A percentile compares a stretch with the other conserved stretches of the same genome.
These are phyloP conservation scores for Abelmoschus esculentus DNA, from an alignment of 345 rosid species.

Conservation along the genomic window DNA sequence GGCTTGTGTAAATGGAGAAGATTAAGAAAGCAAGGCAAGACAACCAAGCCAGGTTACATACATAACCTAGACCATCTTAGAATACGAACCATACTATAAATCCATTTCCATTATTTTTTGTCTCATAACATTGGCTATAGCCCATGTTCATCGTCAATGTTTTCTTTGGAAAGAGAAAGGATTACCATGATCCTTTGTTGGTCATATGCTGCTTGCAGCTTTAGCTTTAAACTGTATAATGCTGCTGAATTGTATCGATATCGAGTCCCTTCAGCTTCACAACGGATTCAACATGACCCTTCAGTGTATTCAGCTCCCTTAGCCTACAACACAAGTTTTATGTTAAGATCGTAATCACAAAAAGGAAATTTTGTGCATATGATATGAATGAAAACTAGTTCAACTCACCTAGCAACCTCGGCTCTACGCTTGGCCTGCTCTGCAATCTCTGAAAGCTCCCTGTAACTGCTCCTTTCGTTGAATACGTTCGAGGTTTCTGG, in stretches of 20 bases:
- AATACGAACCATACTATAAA: background rate
- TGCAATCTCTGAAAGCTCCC: slow-evolving; percentile 90
- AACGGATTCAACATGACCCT: slow-evolving; percentile 82
- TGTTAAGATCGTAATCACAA: background rate
- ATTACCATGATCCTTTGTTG: background rate
- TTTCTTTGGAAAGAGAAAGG: background rate
- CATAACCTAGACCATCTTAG: background rate
- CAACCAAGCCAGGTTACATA: background rate
- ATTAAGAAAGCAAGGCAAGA: background rate
- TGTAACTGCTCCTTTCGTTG: slow-evolving; percentile 55
- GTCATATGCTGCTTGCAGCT: background rate
- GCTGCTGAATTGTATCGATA: slow-evolving; percentile 74
- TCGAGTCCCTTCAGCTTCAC: slow-evolving; percentile 85
- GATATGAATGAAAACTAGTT: background rate
- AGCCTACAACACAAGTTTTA: slow-evolving; percentile 31
- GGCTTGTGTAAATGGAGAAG: background rate
- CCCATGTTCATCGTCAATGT: background rate
- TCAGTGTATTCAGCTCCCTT: slow-evolving; percentile 62
- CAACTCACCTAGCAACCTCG: slow-evolving; percentile 81
- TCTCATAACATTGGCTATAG: background rate
- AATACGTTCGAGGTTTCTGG: slow-evolving; percentile 40
- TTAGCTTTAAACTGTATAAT: slow-evolving; percentile 48
- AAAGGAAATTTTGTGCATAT: background rate
- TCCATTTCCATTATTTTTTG: background rate
- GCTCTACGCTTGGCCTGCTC: slow-evolving; percentile 98